Conservation (phyloP, 108 stramenopile genomes). For the Nitzschia inconspicua region DNA sequence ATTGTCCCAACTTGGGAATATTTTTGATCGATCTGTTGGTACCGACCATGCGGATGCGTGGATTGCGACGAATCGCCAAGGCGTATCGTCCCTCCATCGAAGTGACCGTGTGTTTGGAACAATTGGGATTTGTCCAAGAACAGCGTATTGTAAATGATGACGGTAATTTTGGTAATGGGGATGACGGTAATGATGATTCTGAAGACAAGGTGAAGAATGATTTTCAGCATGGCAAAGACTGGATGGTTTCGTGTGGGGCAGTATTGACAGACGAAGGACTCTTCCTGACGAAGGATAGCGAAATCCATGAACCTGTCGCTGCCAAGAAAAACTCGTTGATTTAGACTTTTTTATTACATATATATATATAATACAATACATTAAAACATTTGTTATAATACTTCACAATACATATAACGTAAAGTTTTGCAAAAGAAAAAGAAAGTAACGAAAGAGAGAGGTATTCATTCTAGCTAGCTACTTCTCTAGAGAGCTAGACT, state of each 20-base stretch:
- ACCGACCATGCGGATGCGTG: constrained; percentile 53
- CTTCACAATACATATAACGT: too few relatives aligned
- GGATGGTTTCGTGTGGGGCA: constrained; percentile 55
- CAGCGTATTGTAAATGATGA: background rate
- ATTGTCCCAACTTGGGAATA: constrained; percentile 59
- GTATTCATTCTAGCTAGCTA: too few relatives aligned
- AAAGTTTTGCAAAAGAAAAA: too few relatives aligned
- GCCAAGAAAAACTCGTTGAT: constrained; percentile 59
- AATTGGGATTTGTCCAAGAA: constrained; percentile 52
- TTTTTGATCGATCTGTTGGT: constrained; percentile 67
- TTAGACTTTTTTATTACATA: too few relatives aligned
- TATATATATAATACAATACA: too few relatives aligned
- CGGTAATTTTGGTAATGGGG: background rate
- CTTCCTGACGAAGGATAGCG: constrained; percentile 57
- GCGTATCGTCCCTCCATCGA: constrained; percentile 66
- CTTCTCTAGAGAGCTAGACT: too few relatives aligned
- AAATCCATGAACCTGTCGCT: constrained; percentile 32
- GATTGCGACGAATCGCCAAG: constrained; percentile 54
- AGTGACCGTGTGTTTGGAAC: constrained; percentile 37
- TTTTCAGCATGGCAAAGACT: constrained; percentile 34
- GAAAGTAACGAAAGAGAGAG: too few relatives aligned
- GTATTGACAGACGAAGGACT: constrained; percentile 34
- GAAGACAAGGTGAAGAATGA: background rate
- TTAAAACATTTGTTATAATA: too few relatives aligned
- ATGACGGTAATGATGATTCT: background rate